A percentile compares a stretch with the other conserved stretches of the same genome.
Conservation (phyloP, 306 rosid species). For the Carpinus fangiana region DNA sequence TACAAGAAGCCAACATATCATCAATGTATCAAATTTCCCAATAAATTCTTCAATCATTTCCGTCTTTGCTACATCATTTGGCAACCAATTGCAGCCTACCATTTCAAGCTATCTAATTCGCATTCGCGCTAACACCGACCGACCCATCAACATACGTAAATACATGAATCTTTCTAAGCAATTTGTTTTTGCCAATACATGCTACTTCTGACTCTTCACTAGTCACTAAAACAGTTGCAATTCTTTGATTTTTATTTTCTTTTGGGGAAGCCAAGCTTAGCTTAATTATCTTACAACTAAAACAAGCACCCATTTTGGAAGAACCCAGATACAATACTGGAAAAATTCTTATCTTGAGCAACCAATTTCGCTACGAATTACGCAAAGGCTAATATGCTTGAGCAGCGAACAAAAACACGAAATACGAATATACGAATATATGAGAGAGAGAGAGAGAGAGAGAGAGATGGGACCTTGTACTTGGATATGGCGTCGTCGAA, state of each 20-base stretch:
- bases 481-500: slow-evolving; percentile 69
- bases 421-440: not conserved
- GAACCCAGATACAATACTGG: not conserved
- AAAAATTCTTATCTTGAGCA: not conserved
- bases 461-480: slow-evolving; percentile 55
- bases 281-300: not conserved
- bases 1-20: too few relatives aligned
- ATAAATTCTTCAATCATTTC: too few relatives aligned
- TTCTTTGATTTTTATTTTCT: not conserved
- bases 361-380: not conserved
- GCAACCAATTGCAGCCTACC: too few relatives aligned
- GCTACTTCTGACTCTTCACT: not conserved
- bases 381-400: not conserved
- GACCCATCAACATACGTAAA: too few relatives aligned
- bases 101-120: too few relatives aligned
- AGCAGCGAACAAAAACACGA: not conserved
- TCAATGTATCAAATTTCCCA: too few relatives aligned
- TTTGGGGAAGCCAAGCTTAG: not conserved
- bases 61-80: too few relatives aligned
- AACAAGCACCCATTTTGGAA: not conserved
- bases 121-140: too few relatives aligned
- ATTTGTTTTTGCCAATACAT: not conserved
- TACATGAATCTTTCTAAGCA: too few relatives aligned
- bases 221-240: too few relatives aligned
- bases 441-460: slow-evolving; percentile 2